These are phyloP conservation scores for Ustilago tritici DNA, from an alignment of 1,284 basidiomycete species.

Conservation along the genomic window DNA sequence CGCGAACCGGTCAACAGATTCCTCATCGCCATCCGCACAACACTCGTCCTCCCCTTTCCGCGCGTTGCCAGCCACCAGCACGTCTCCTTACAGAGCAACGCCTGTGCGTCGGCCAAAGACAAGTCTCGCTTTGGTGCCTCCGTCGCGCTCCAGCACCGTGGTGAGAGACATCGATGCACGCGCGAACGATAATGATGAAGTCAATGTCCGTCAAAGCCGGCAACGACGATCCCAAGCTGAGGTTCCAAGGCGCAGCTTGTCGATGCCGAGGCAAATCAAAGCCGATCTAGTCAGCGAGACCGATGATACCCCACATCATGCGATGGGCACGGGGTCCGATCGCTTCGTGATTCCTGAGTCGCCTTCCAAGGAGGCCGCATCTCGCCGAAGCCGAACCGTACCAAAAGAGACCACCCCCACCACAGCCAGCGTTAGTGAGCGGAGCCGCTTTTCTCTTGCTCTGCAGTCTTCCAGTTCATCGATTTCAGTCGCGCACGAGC, in stretches of 20 bases:
- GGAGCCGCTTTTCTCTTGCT: conserved; percentile 29
- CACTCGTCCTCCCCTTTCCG: conserved; percentile 27
- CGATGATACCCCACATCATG: neutral
- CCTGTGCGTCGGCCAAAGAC: conserved; percentile 23
- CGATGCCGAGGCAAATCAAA: conserved; percentile 8
- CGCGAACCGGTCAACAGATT: conserved; percentile 24
- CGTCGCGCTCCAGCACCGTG: neutral
- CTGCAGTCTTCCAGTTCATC: conserved; percentile 30
- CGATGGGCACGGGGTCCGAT: neutral
- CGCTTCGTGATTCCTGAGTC: conserved; percentile 4
- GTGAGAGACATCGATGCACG: too few relatives aligned
- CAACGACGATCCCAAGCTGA: neutral
- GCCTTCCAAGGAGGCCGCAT: conserved; percentile 16
- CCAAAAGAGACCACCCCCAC: conserved; percentile 7
- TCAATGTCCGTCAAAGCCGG: conserved; percentile 11
- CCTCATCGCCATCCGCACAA: conserved; percentile 20
- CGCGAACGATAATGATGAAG: neutral
- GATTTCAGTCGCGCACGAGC: conserved; percentile 10
- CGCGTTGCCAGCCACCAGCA: neutral
- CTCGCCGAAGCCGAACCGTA: conserved; percentile 4
- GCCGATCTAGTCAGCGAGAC: neutral
- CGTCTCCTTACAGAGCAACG: neutral
- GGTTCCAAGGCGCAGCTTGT: neutral
- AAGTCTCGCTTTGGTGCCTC: conserved; percentile 15
- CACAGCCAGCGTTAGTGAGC: conserved; percentile 22